Evolutionary conservation across 805 yeast genomes (phyloP).

Genomic region (Saccharomycopsis sp.): DNA sequence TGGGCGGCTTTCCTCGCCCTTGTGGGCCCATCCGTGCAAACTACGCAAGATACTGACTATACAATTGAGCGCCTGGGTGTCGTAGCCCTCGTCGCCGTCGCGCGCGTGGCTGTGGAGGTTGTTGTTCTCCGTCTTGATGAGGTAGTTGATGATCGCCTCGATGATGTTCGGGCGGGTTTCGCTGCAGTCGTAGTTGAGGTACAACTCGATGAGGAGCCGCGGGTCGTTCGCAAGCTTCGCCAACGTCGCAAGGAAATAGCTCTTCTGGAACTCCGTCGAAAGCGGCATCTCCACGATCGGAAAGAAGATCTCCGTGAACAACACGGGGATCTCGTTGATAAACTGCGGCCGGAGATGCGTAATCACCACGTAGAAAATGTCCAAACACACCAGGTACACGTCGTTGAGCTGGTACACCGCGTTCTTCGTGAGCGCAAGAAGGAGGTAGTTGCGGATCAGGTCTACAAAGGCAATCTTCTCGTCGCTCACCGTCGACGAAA

Average conservation of each 20-base stretch:
- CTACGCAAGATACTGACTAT: slow-evolving; percentile 79
- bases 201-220: slow-evolving; percentile 82
- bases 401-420: slow-evolving; percentile 90
- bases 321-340: slow-evolving; percentile 89
- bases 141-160: slow-evolving; percentile 72
- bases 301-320: slow-evolving; percentile 86
- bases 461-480: slow-evolving; percentile 61
- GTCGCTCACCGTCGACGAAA: slow-evolving; percentile 43
- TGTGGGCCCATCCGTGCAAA: slow-evolving; percentile 80
- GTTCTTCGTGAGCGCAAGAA: slow-evolving; percentile 78
- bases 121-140: slow-evolving; percentile 44
- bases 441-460: slow-evolving; percentile 77
- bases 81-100: slow-evolving; percentile 32
- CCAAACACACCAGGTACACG: slow-evolving; percentile 84
- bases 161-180: slow-evolving; percentile 71
- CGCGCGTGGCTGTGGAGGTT: slow-evolving; percentile 35
- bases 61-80: slow-evolving; percentile 58
- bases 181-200: slow-evolving; percentile 94
- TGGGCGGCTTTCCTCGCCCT: slow-evolving; percentile 32
- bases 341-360: slow-evolving; percentile 80
- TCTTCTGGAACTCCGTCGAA: slow-evolving; percentile 87
- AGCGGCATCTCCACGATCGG: slow-evolving; percentile 90
- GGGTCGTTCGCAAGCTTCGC: slow-evolving; percentile 84
- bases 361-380: slow-evolving; percentile 86
- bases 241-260: slow-evolving; percentile 75